Percentiles rank a stretch among this genome's conserved stretches.
phyloP scores from a whole-genome alignment of 1,284 basidiomycete genomes.

The Cutaneotrichosporon curvatum region DNA sequence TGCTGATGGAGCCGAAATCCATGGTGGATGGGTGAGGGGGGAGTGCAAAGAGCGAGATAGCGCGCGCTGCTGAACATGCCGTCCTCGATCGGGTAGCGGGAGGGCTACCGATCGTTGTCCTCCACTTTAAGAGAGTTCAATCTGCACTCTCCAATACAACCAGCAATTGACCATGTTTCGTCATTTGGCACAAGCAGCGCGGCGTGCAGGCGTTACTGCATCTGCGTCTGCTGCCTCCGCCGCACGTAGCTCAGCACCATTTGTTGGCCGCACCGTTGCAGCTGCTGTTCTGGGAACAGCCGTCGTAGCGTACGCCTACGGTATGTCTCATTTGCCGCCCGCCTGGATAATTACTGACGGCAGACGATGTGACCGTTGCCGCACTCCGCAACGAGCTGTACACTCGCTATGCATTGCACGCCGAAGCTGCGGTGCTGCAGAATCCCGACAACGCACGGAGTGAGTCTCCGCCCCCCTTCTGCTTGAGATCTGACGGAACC shows the following conservation, averaged over 20 bases:
- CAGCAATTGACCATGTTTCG: background rate
- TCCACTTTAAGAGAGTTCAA: too few species aligned
- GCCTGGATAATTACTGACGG: background rate
- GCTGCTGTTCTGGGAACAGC: constrained; percentile 1
- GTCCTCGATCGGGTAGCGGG: too few species aligned
- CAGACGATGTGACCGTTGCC: background rate
- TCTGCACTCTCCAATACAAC: too few species aligned
- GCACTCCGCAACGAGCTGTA: background rate
- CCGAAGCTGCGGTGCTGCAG: background rate
- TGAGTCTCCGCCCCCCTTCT: too few species aligned
- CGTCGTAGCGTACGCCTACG: constrained; percentile 2
- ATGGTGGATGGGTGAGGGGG: constrained; percentile 3
- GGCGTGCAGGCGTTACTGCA: background rate
- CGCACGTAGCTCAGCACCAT: background rate
- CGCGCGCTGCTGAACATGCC: too few species aligned
- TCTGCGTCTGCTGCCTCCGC: background rate
- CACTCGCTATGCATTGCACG: background rate
- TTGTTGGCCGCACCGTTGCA: background rate
- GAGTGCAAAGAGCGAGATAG: too few species aligned
- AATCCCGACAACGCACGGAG: too few species aligned
- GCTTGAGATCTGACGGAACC: background rate
- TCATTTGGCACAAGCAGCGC: background rate
- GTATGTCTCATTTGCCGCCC: background rate
- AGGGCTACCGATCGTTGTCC: too few species aligned
- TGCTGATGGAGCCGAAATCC: constrained; percentile 22